Evolutionary conservation across 2,329 filamentous ascomycete species (phyloP).

Genomic region (Incumbomyces lentus): DNA sequence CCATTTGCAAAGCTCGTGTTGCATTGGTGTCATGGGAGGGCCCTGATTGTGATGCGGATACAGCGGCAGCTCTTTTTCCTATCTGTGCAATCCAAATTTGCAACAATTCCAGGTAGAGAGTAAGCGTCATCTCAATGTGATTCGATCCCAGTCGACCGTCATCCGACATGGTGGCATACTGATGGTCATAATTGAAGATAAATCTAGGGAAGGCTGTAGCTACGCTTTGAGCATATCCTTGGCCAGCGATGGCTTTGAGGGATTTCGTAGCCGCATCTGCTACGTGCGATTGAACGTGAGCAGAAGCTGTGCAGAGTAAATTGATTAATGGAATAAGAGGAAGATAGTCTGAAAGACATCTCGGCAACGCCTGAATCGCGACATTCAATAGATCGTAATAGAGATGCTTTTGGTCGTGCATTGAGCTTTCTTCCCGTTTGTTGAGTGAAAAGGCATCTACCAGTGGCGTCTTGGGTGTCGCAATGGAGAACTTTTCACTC

Average conservation of each 20-base stretch:
- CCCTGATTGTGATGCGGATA: constrained; percentile 53
- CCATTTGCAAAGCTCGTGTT: constrained; percentile 60
- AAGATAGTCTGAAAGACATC: constrained; percentile 84
- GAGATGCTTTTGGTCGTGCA: constrained; percentile 75
- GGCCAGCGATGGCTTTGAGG: constrained; percentile 85
- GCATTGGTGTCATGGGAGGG: constrained; percentile 35
- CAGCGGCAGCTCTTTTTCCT: constrained; percentile 63
- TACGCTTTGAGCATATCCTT: constrained; percentile 87
- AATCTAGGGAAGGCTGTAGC: constrained; percentile 94
- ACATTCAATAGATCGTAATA: constrained; percentile 95
- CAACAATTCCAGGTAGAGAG: constrained; percentile 83
- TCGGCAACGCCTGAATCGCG: constrained; percentile 84
- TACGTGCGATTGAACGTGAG: constrained; percentile 87
- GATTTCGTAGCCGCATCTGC: constrained; percentile 86
- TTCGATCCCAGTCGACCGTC: constrained; percentile 89
- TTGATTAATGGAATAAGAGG: constrained; percentile 92
- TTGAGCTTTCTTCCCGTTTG: constrained; percentile 66
- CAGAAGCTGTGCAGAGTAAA: constrained; percentile 87
- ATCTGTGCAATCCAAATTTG: constrained; percentile 98
- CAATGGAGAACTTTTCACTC: constrained; percentile 76
- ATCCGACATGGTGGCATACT: constrained; percentile 95
- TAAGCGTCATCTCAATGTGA: constrained; percentile 88
- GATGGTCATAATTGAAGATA: constrained; percentile 97
- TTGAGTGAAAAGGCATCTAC: constrained; percentile 87
- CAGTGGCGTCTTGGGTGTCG: constrained; percentile 80